Percentiles rank a stretch among this genome's conserved stretches.
These are phyloP conservation scores for Solanum hybrid DNA, from an alignment of 305 asterid species.

Conservation along the genomic window DNA sequence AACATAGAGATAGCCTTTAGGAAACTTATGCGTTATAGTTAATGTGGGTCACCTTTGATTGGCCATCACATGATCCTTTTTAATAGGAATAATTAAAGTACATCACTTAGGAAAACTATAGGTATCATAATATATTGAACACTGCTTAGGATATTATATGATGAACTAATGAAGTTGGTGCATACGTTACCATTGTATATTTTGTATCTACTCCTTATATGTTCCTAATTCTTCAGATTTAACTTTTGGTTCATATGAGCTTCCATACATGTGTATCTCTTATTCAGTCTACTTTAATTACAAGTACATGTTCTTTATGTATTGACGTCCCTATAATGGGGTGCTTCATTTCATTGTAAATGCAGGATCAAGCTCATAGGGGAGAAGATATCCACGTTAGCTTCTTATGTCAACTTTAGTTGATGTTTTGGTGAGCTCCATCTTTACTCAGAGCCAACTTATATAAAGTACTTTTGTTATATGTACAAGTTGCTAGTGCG, in stretches of 20 bases:
- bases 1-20: background rate
- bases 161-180: background rate
- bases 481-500: background rate
- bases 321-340: background rate
- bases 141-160: background rate
- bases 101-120: background rate
- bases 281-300: background rate
- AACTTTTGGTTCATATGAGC: background rate
- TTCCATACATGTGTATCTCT: background rate
- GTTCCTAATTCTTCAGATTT: background rate
- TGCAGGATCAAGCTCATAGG: background rate
- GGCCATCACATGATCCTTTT: background rate
- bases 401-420: too few relatives aligned
- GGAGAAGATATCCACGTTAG: background rate
- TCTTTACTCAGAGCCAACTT: background rate
- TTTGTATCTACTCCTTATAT: background rate
- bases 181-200: background rate
- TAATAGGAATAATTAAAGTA: background rate
- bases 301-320: background rate
- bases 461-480: too few relatives aligned
- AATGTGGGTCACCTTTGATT: background rate
- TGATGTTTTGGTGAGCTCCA: background rate
- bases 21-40: background rate
- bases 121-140: background rate
- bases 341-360: background rate